Conservation (phyloP, 148 eudicot genomes). For the Heliosperma pusillum region DNA sequence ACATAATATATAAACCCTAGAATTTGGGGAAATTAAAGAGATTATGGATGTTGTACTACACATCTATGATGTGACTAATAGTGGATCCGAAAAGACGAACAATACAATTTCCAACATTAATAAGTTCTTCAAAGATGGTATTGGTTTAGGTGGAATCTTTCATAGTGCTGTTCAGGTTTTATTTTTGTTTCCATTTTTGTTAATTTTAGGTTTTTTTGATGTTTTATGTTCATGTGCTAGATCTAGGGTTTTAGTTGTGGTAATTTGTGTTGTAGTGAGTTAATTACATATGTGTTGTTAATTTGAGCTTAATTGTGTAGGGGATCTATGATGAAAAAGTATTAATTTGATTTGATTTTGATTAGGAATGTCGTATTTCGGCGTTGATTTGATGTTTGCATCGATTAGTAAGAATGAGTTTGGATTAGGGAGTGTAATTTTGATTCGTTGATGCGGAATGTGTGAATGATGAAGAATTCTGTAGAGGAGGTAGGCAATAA, state of each 20-base stretch:
- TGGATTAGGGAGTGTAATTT: too few species aligned
- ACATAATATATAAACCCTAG: not conserved
- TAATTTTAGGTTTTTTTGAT: not conserved
- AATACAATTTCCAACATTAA: conserved; percentile 76
- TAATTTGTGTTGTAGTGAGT: not conserved
- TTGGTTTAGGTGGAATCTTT: conserved; percentile 84
- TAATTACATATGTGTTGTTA: too few species aligned
- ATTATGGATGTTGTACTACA: conserved; percentile 61
- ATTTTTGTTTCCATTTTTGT: not conserved
- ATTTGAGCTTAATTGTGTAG: too few species aligned
- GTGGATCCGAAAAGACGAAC: conserved; percentile 81
- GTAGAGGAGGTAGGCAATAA: not conserved
- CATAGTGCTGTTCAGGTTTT: conserved; percentile 83
- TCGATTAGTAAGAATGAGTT: not conserved
- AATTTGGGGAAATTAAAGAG: not conserved
- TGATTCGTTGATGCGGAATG: not conserved
- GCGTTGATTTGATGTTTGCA: not conserved
- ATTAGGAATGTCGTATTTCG: not conserved
- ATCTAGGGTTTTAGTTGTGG: conserved; percentile 39
- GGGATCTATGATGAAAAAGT: too few species aligned
- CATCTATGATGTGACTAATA: conserved; percentile 78
- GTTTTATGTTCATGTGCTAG: conserved; percentile 13
- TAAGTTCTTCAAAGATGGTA: conserved; percentile 85
- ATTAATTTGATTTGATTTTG: not conserved
- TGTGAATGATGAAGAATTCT: not conserved